Conservation (phyloP, 2,329 filamentous ascomycete species). For the Amesomyces nigricolor region DNA sequence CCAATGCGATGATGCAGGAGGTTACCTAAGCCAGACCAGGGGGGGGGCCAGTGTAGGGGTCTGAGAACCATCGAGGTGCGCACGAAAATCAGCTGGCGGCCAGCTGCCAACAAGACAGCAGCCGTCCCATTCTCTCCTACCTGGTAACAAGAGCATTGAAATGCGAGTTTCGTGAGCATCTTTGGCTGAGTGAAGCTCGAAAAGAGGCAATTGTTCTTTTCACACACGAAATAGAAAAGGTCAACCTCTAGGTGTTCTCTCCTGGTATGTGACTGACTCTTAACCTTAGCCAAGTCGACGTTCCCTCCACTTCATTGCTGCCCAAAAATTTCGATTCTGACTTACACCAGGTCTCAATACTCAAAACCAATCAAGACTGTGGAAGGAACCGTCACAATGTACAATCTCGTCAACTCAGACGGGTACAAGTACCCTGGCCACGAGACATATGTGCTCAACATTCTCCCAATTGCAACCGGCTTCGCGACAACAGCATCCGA, state of each 20-base stretch:
- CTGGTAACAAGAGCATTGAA: no score
- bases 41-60: not conserved
- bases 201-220: no score
- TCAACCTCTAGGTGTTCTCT: not conserved
- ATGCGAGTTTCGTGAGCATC: no score
- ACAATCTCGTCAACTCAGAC: constrained; percentile 36
- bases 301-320: not conserved
- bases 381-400: constrained; percentile 32
- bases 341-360: not conserved
- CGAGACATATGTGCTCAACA: constrained; percentile 53
- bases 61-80: not conserved
- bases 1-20: constrained; percentile 1
- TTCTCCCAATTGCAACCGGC: constrained; percentile 44
- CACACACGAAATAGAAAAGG: no score
- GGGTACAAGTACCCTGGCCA: constrained; percentile 36
- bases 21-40: constrained; percentile 8
- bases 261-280: no score
- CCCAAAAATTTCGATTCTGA: not conserved
- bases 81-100: not conserved
- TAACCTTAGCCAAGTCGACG: not conserved
- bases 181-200: no score
- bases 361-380: not conserved
- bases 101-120: not conserved
- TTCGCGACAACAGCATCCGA: constrained; percentile 64
- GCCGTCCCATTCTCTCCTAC: no score